These are phyloP conservation scores for Pseudogymnoascus verrucosus DNA, from an alignment of 2,329 filamentous ascomycete species.

Conservation along the genomic window DNA sequence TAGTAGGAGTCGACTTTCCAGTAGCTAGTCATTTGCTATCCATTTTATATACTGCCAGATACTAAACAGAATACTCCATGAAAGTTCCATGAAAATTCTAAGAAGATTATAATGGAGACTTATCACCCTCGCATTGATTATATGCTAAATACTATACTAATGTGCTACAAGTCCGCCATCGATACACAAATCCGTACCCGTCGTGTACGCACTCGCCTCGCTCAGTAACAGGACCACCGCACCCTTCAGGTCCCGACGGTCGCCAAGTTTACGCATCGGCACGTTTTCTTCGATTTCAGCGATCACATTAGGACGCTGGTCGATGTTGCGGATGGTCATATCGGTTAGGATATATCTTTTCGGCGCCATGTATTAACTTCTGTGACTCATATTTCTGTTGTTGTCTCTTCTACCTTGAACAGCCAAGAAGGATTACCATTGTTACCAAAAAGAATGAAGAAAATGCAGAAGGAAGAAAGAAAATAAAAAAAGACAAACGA, in stretches of 20 bases:
- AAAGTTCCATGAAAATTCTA: background rate
- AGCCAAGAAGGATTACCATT: background rate
- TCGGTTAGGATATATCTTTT: conserved; percentile 29
- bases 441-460: background rate
- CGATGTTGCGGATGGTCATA: conserved; percentile 28
- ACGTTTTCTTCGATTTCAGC: conserved; percentile 28
- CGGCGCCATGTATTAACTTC: background rate
- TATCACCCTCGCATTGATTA: background rate
- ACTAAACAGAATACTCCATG: background rate
- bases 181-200: conserved; percentile 32
- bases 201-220: conserved; percentile 35
- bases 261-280: conserved; percentile 32
- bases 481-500: conserved; percentile 42
- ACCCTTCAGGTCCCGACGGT: conserved; percentile 31
- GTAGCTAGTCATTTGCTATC: background rate
- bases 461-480: conserved; percentile 11
- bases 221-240: conserved; percentile 33
- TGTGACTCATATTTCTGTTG: background rate
- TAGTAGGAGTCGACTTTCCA: background rate
- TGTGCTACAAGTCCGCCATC: conserved; percentile 24
- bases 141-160: background rate
- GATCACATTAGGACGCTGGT: conserved; percentile 23
- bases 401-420: background rate
- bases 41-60: background rate
- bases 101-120: background rate